A percentile compares a stretch with the other conserved stretches of the same genome.
phyloP scores from a whole-genome alignment of 164 flowering plant genomes.

The Saururus chinensis region DNA sequence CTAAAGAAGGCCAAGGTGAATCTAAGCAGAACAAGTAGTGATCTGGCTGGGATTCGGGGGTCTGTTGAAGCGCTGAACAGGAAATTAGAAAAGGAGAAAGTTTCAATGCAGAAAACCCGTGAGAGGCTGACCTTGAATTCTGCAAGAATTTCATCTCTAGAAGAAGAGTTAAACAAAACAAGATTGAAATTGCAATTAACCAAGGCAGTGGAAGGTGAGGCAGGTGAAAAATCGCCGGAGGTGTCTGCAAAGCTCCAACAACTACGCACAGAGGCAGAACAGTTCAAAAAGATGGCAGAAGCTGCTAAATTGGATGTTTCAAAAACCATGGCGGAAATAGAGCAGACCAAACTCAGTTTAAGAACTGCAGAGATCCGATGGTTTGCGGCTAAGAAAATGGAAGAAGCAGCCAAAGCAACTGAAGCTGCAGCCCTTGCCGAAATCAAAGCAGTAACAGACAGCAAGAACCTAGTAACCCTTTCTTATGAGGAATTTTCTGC shows the following conservation, averaged over 20 bases:
- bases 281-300: slow-evolving; percentile 64
- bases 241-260: slow-evolving; percentile 47
- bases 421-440: slow-evolving; percentile 79
- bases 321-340: slow-evolving; percentile 58
- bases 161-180: slow-evolving; percentile 56
- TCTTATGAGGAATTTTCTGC: slow-evolving; percentile 65
- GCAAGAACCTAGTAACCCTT: slow-evolving; percentile 42
- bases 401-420: slow-evolving; percentile 81
- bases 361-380: slow-evolving; percentile 70
- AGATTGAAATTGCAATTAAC: slow-evolving; percentile 35
- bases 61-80: slow-evolving; percentile 59
- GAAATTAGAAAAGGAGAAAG: slow-evolving; percentile 66
- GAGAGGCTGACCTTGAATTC: slow-evolving; percentile 54
- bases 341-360: slow-evolving; percentile 45
- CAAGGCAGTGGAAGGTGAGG: slow-evolving; percentile 29
- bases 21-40: slow-evolving; percentile 56
- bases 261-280: slow-evolving; percentile 54
- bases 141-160: slow-evolving; percentile 52
- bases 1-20: slow-evolving; percentile 82
- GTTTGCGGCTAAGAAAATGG: slow-evolving; percentile 78
- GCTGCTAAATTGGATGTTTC: slow-evolving; percentile 50
- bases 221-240: slow-evolving; percentile 27
- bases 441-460: slow-evolving; percentile 45
- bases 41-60: slow-evolving; percentile 61
- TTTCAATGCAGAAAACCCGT: slow-evolving; percentile 62